Conservation (phyloP, 1,284 basidiomycete genomes). For the Bjerkandera adusta region DNA sequence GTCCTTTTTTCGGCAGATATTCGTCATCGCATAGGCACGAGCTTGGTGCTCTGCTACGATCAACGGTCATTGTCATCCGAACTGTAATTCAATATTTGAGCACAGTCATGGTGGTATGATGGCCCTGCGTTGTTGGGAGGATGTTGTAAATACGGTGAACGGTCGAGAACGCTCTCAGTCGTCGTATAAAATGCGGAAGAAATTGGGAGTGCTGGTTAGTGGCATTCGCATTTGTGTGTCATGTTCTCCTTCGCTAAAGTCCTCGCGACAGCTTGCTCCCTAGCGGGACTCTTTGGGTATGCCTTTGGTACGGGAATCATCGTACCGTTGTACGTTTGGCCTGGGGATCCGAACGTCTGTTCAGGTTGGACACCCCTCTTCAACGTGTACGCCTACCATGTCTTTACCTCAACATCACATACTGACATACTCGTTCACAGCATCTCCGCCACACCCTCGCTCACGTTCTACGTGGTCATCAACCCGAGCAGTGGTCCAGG, state of each 20-base stretch:
- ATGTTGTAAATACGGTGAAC: neutral
- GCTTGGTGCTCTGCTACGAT: no score
- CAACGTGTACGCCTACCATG: conserved; percentile 7
- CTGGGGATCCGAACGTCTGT: conserved; percentile 12
- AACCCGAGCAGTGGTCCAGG: conserved; percentile 34
- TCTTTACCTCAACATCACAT: neutral
- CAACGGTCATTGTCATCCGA: no score
- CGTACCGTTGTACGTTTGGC: conserved; percentile 20
- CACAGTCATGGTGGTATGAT: no score
- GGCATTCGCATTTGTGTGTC: neutral
- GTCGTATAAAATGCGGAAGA: neutral
- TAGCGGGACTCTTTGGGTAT: no score
- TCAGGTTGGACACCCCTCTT: conserved; percentile 17
- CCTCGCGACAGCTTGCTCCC: no score
- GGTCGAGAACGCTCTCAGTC: neutral
- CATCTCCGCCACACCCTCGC: conserved; percentile 9
- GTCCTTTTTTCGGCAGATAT: no score
- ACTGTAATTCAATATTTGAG: no score
- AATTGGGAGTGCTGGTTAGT: neutral
- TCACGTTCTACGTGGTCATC: conserved; percentile 25
- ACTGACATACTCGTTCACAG: neutral
- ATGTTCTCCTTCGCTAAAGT: neutral
- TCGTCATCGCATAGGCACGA: no score
- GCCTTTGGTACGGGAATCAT: conserved; percentile 17
- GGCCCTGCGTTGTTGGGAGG: neutral